phyloP scores from a whole-genome alignment of 2,329 filamentous ascomycete species.

The Verticillium albo-atrum region DNA sequence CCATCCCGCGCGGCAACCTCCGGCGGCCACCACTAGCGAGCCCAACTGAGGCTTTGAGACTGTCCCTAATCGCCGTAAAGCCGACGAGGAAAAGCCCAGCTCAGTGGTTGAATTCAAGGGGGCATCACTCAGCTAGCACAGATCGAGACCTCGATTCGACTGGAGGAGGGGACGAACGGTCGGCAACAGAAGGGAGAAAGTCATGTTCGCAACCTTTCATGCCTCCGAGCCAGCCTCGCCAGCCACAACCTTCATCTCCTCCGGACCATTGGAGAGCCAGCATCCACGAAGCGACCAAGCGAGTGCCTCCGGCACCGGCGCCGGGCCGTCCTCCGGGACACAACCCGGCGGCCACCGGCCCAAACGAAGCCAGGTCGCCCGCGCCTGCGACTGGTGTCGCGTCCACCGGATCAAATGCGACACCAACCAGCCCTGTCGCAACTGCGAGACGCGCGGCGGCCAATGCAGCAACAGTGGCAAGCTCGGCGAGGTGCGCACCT shows the following conservation, averaged over 20 bases:
- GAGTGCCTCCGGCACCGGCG: not conserved
- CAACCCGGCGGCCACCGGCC: not conserved
- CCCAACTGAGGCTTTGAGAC: not conserved
- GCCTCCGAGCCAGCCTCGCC: constrained; percentile 1
- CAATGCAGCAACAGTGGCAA: constrained; percentile 28
- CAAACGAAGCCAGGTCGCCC: constrained; percentile 12
- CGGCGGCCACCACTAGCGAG: not conserved
- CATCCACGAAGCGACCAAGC: not conserved
- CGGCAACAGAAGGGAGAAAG: not conserved
- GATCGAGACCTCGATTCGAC: not conserved
- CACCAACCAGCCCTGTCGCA: constrained; percentile 30
- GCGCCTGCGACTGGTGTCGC: constrained; percentile 35
- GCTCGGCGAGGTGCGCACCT: constrained; percentile 22
- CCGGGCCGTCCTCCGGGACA: not conserved
- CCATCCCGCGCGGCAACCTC: not conserved
- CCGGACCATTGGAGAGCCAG: not conserved
- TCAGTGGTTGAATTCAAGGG: no score
- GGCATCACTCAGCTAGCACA: not conserved
- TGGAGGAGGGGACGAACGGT: no score
- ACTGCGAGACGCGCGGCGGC: constrained; percentile 29
- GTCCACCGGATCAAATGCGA: constrained; percentile 37
- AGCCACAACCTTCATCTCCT: not conserved
- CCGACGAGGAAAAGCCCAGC: not conserved
- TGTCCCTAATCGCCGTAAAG: not conserved
- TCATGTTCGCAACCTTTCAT: constrained; percentile 1